These are phyloP conservation scores for Solanum peruvianum DNA, from an alignment of 257 asterid genomes.

Conservation along the genomic window DNA sequence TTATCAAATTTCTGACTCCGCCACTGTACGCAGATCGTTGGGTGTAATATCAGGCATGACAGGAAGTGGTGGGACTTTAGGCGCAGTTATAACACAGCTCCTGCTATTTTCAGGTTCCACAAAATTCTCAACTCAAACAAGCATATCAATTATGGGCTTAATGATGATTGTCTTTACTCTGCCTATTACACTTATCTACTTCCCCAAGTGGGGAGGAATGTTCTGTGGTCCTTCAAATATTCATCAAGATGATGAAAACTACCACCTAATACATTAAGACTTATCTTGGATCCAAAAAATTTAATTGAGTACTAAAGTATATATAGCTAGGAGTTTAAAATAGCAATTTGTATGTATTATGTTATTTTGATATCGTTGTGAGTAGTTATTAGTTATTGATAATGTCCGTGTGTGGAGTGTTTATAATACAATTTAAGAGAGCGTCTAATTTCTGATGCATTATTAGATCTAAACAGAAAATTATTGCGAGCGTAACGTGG, in stretches of 20 bases:
- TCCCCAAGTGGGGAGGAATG: slow-evolving; percentile 50
- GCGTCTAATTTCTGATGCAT: not conserved
- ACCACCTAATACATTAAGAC: not conserved
- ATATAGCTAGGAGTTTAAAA: not conserved
- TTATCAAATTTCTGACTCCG: too few species aligned
- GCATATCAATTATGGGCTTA: slow-evolving; percentile 45
- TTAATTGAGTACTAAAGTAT: not conserved
- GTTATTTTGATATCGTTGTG: not conserved
- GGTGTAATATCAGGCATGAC: slow-evolving; percentile 59
- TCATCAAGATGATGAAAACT: not conserved
- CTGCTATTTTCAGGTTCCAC: slow-evolving; percentile 33
- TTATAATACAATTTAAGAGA: not conserved
- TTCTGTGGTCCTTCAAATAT: slow-evolving; percentile 21
- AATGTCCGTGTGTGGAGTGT: not conserved
- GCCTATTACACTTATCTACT: slow-evolving; percentile 29
- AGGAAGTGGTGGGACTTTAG: slow-evolving; percentile 49
- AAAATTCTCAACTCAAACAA: slow-evolving; percentile 23
- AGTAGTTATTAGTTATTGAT: not conserved
- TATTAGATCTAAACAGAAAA: not conserved
- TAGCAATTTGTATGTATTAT: not conserved
- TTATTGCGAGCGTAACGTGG: not conserved
- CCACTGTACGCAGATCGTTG: slow-evolving; percentile 15
- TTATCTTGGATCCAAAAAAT: not conserved
- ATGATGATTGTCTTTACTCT: slow-evolving; percentile 31
- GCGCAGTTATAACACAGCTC: slow-evolving; percentile 44